Evolutionary conservation across 2,329 filamentous ascomycete species (phyloP).

Genomic region (Exophiala spinifera): DNA sequence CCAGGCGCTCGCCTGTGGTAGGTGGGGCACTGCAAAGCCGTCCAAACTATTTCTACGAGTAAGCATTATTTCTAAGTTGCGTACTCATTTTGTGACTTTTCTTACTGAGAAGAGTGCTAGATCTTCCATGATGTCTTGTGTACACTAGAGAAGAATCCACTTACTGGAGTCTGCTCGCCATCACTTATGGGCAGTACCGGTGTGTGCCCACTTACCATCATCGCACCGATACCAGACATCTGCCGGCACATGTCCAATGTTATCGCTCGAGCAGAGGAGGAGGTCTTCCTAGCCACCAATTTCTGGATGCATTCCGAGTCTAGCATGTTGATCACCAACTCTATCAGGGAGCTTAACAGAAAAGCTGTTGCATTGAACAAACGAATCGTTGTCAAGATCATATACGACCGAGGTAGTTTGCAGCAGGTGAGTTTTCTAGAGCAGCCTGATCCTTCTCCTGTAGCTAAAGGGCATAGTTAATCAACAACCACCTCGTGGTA

Average conservation of each 20-base stretch:
- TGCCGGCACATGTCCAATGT: constrained; percentile 72
- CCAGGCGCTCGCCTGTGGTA: constrained; percentile 59
- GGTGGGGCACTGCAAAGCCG: constrained; percentile 62
- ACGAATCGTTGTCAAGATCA: constrained; percentile 66
- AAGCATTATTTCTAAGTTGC: constrained; percentile 18
- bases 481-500: constrained; percentile 64
- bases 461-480: constrained; percentile 1
- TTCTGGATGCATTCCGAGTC: constrained; percentile 71
- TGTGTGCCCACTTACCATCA: constrained; percentile 64
- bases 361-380: constrained; percentile 58
- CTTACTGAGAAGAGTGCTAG: constrained; percentile 33
- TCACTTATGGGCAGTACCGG: constrained; percentile 61
- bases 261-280: constrained; percentile 68
- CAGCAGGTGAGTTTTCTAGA: constrained; percentile 49
- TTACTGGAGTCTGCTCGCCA: constrained; percentile 54
- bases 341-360: constrained; percentile 65
- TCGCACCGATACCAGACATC: constrained; percentile 68
- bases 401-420: constrained; percentile 69
- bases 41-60: constrained; percentile 66
- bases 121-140: constrained; percentile 64
- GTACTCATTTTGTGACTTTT: background rate
- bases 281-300: constrained; percentile 72
- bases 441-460: background rate
- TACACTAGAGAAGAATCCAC: constrained; percentile 38
- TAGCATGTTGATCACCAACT: constrained; percentile 64